A percentile compares a stretch with the other conserved stretches of the same genome.
phyloP scores from a whole-genome alignment of 2,329 filamentous ascomycete species.

The Aspergillus ochraceus region DNA sequence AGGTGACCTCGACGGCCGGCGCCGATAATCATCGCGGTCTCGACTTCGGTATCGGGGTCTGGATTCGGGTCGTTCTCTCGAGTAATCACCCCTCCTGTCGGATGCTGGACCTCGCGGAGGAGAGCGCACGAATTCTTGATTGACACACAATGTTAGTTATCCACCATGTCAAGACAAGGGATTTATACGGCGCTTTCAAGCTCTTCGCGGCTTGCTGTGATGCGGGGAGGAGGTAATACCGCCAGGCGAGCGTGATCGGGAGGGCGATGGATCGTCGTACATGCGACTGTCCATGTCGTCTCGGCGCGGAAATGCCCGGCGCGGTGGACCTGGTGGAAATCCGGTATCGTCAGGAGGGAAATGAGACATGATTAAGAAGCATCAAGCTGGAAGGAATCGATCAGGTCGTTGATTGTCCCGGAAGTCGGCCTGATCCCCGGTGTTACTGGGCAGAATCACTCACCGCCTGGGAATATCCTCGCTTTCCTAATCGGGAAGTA shows the following conservation, averaged over 20 bases:
- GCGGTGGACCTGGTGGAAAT: constrained; percentile 20
- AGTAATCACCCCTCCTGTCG: constrained; percentile 39
- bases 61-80: constrained; percentile 30
- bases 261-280: constrained; percentile 47
- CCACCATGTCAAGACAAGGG: constrained; percentile 22
- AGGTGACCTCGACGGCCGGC: constrained; percentile 34
- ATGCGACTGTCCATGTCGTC: constrained; percentile 45
- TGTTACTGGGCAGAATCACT: constrained; percentile 16
- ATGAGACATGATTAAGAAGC: constrained; percentile 28
- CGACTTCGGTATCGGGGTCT: constrained; percentile 32
- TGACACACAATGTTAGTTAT: constrained; percentile 38
- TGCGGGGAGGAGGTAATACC: constrained; percentile 48
- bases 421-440: not conserved
- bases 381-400: constrained; percentile 10
- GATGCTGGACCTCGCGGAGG: constrained; percentile 37
- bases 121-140: constrained; percentile 39
- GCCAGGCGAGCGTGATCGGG: constrained; percentile 45
- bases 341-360: constrained; percentile 29
- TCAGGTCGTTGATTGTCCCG: not conserved
- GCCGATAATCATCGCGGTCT: constrained; percentile 38
- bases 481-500: not conserved
- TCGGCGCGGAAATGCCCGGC: constrained; percentile 28
- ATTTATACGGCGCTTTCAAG: constrained; percentile 10
- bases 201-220: constrained; percentile 35
- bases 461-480: constrained; percentile 12